Evolutionary conservation across 805 yeast species (phyloP).

Genomic region (Lipomyces yamadae): DNA sequence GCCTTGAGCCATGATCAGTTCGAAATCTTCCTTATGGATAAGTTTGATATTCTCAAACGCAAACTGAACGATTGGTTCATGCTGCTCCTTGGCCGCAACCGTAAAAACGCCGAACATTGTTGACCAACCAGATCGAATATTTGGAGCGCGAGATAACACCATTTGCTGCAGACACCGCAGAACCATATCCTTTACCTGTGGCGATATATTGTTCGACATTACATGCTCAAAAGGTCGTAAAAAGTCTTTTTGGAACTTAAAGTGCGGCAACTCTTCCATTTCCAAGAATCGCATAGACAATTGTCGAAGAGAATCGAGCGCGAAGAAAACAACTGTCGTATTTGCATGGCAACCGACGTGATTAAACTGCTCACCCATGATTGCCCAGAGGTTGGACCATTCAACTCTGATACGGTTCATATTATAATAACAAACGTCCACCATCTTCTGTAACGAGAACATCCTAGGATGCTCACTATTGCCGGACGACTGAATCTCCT

Average conservation of each 20-base stretch:
- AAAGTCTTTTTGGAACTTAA: constrained; percentile 93
- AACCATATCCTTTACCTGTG: constrained; percentile 83
- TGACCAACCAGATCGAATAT: constrained; percentile 92
- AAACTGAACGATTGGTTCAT: constrained; percentile 64
- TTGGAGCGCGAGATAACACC: constrained; percentile 72
- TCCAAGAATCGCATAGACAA: constrained; percentile 89
- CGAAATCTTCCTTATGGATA: constrained; percentile 66
- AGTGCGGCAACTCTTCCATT: constrained; percentile 91
- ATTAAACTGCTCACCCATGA: constrained; percentile 88
- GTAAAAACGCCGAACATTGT: constrained; percentile 81
- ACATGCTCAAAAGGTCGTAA: constrained; percentile 87
- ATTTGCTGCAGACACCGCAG: constrained; percentile 87
- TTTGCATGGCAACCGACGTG: constrained; percentile 82
- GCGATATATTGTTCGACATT: constrained; percentile 65
- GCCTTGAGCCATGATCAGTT: constrained; percentile 69
- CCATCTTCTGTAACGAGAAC: constrained; percentile 91
- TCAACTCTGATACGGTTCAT: constrained; percentile 95
- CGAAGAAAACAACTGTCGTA: constrained; percentile 79
- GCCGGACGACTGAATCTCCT: constrained; percentile 89
- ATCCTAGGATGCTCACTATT: constrained; percentile 82
- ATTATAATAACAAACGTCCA: constrained; percentile 96
- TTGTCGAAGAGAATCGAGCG: constrained; percentile 92
- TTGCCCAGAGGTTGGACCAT: constrained; percentile 95
- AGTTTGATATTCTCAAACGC: constrained; percentile 67
- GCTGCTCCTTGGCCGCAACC: constrained; percentile 65